Evolutionary conservation across 1,139 yeast genomes (phyloP).

Genomic region (Blastobotrys arbuscula): DNA sequence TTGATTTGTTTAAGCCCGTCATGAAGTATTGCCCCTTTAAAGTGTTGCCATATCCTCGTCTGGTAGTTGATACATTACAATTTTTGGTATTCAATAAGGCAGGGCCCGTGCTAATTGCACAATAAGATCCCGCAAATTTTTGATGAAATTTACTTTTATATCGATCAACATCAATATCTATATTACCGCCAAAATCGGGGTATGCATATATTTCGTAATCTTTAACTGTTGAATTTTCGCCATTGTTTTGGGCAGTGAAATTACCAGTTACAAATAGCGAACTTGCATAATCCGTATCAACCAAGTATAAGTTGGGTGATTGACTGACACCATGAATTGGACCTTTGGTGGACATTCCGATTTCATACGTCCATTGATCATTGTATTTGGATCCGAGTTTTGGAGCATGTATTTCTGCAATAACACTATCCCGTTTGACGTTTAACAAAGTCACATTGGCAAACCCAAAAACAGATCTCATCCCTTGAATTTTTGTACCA

Average conservation of each 20-base stretch:
- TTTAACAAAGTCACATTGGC: conserved; percentile 24
- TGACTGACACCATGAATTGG: conserved; percentile 68
- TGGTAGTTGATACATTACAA: conserved; percentile 41
- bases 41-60: conserved; percentile 46
- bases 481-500: conserved; percentile 10
- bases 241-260: conserved; percentile 35
- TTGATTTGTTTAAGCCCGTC: conserved; percentile 53
- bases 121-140: conserved; percentile 54
- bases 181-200: conserved; percentile 19
- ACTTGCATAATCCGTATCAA: conserved; percentile 69
- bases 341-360: conserved; percentile 64
- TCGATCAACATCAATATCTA: not conserved
- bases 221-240: conserved; percentile 20
- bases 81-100: conserved; percentile 35
- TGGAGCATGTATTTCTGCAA: conserved; percentile 24
- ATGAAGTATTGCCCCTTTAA: conserved; percentile 50
- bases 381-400: conserved; percentile 6
- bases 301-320: conserved; percentile 51
- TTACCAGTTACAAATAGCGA: conserved; percentile 67
- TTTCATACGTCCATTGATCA: conserved; percentile 43
- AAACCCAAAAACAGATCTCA: conserved; percentile 21
- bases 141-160: conserved; percentile 1
- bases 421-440: conserved; percentile 14
- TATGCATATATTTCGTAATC: conserved; percentile 29
- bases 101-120: conserved; percentile 53